Base-by-base conservation (phyloP, 2,329 filamentous ascomycete genomes). In the Alternaria conjuncta region DNA sequence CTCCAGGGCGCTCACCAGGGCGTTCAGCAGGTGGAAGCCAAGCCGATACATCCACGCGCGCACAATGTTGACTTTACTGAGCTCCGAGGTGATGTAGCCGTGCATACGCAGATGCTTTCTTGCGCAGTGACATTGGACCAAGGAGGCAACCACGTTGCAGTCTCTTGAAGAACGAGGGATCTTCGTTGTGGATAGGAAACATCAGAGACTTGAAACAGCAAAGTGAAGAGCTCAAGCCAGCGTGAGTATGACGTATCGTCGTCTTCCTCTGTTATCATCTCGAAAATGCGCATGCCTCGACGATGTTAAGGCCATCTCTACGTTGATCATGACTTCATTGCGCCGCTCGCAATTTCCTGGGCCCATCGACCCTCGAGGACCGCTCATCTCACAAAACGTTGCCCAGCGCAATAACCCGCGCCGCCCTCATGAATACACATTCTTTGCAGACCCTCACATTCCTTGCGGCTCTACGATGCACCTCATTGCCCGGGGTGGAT, bases 401-500 rank as follows among this genome's bases (percentile, higher is more conserved):
- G 28, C 20, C 49, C 28, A 36, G 15, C 49, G 9, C 32, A 53
- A 13, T 46, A 46, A 55, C 21, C 28, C 41, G 30, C 57, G 49
- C 57, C 50, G 49, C 41, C 50, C 50, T 21, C 32, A 32, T 13
- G 21, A 6, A 21, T 20, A 13, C 18, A 18, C 9, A 9, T 25
- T 23, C 28, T 15, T 13, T 23, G 23, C 18, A 47, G 44, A 13
- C 21, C 51, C 44, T 12, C 25, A 28, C 32, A 30, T 26, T 47
- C 45, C 54, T 25, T 51, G 51, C 53, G 54, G 53, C 32, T 61
- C 58, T 56, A 26, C 11, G 20, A 51, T 36, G 4, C 7, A 43
- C 32, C 54, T 57, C 59, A 45, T 61, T 61, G 59, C 45, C 46
- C 54, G 15, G 23, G 12, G 26, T 45, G 12, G 46, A 26, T 55